A percentile compares a stretch with the other conserved stretches of the same genome.
phyloP scores from a whole-genome alignment of 2,329 filamentous ascomycete genomes.

The Diplodia mutila region DNA sequence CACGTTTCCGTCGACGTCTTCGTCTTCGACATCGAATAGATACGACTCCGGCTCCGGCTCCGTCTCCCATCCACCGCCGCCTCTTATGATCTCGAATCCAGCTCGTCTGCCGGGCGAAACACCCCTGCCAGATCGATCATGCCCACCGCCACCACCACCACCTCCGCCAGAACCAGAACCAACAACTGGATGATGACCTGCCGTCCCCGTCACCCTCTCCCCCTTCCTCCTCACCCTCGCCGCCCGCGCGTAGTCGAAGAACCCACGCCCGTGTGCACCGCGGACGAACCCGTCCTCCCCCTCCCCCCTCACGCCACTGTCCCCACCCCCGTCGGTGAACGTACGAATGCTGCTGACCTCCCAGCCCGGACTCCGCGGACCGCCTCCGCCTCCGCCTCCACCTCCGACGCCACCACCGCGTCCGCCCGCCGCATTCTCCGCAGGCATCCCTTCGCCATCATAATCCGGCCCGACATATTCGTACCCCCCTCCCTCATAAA shows the following conservation, averaged over 20 bases:
- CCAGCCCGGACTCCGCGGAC: not conserved
- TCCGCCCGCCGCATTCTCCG: not conserved
- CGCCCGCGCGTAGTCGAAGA: not conserved
- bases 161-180: not conserved
- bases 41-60: not conserved
- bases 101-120: not conserved
- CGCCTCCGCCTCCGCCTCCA: not conserved
- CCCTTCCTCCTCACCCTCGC: conserved; percentile 1
- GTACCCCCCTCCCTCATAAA: not conserved
- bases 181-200: not conserved
- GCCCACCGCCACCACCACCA: not conserved
- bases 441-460: not conserved
- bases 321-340: not conserved
- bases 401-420: not conserved
- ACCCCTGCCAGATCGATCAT: not conserved
- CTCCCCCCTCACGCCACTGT: not conserved
- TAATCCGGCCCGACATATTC: not conserved
- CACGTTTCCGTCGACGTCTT: not conserved
- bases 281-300: not conserved
- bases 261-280: not conserved
- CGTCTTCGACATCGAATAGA: not conserved
- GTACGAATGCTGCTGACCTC: conserved; percentile 6
- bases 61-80: not conserved
- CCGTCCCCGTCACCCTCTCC: not conserved
- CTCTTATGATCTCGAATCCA: not conserved